A percentile compares a stretch with the other conserved stretches of the same genome.
Conservation (phyloP, 2,329 filamentous ascomycete species). For the Dryadomyces quercus-mongolicae region DNA sequence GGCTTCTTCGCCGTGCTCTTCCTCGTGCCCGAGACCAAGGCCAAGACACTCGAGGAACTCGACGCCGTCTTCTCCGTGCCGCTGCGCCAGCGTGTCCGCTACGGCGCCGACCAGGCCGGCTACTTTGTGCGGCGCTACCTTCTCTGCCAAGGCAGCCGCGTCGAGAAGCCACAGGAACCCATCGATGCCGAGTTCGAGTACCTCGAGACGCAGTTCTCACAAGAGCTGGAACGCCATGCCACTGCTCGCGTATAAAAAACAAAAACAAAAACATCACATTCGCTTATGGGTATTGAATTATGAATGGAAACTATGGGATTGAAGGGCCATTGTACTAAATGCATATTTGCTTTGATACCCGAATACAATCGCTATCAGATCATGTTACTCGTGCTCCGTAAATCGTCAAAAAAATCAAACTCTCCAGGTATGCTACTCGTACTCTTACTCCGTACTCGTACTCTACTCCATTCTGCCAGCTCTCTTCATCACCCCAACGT, state of each 20-base stretch:
- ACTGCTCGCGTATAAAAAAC: background rate
- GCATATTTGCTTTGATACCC: background rate
- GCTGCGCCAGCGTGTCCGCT: slow-evolving; percentile 11
- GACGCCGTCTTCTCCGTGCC: slow-evolving; percentile 23
- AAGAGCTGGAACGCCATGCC: background rate
- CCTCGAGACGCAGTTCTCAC: background rate
- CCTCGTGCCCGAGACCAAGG: slow-evolving; percentile 27
- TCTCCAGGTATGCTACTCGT: no score
- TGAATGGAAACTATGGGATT: background rate
- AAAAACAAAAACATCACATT: background rate
- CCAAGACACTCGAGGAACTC: slow-evolving; percentile 26
- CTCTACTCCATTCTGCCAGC: no score
- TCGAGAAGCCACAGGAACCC: background rate
- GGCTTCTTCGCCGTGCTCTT: slow-evolving; percentile 30
- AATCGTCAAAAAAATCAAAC: background rate
- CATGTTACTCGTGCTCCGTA: background rate
- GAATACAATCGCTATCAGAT: background rate
- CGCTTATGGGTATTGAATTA: background rate
- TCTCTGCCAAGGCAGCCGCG: slow-evolving; percentile 2
- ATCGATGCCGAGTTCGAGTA: background rate
- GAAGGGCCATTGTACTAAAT: no score
- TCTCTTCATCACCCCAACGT: background rate
- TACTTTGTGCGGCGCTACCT: slow-evolving; percentile 13
- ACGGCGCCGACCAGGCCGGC: slow-evolving; percentile 11
- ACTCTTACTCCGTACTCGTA: no score